Conservation (phyloP, 148 eudicot species). For the Chenopodium berlandieri region DNA sequence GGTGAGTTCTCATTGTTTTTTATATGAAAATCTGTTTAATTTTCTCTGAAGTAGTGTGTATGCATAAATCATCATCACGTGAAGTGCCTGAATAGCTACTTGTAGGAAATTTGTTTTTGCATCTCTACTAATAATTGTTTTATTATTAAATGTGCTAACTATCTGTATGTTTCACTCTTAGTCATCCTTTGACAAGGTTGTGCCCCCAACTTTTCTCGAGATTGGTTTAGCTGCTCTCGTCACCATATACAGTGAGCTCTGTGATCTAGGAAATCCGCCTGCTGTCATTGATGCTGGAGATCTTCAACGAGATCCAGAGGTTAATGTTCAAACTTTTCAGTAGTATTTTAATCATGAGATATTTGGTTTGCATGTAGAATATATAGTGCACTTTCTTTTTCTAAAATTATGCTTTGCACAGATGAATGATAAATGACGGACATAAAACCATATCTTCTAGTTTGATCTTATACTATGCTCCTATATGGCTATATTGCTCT, state of each 20-base stretch:
- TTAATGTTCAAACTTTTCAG: conserved; percentile 16
- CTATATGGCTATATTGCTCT: neutral
- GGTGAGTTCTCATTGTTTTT: conserved; percentile 39
- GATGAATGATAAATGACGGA: neutral
- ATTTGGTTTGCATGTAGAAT: conserved; percentile 2
- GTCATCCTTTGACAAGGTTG: conserved; percentile 88
- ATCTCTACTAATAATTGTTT: neutral
- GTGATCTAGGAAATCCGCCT: conserved; percentile 70
- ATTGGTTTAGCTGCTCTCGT: conserved; percentile 70
- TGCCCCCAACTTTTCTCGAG: conserved; percentile 68
- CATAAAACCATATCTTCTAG: neutral
- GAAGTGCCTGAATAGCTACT: neutral
- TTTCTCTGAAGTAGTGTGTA: neutral
- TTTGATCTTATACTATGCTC: neutral
- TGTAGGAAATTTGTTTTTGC: neutral
- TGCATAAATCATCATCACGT: neutral
- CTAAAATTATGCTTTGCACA: neutral
- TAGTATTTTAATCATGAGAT: neutral
- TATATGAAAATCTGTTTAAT: neutral
- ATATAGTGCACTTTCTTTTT: neutral
- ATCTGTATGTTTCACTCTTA: conserved; percentile 31
- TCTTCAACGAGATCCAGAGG: conserved; percentile 88
- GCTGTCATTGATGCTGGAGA: conserved; percentile 74
- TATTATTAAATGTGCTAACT: conserved; percentile 8
- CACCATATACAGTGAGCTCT: conserved; percentile 67